These are phyloP conservation scores for Podaxis sp. DNA, from an alignment of 768 basidiomycete genomes.

Conservation along the genomic window DNA sequence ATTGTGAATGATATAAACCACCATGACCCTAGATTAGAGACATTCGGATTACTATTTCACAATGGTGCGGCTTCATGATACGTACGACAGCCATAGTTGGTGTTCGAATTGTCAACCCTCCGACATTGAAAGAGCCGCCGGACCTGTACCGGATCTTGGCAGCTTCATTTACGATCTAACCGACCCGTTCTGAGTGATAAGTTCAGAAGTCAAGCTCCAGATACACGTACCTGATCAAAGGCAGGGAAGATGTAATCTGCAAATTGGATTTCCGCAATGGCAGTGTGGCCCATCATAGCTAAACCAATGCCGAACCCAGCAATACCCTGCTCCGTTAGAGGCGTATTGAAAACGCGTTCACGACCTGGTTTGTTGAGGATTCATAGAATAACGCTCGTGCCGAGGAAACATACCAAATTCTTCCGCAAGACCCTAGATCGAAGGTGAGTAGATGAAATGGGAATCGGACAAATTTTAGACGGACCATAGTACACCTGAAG, in stretches of 20 bases:
- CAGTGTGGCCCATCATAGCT: slow-evolving; percentile 90
- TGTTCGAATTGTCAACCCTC: slow-evolving; percentile 76
- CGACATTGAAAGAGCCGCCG: slow-evolving; percentile 80
- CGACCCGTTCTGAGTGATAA: neutral
- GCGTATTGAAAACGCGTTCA: slow-evolving; percentile 95
- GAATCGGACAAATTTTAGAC: slow-evolving; percentile 18
- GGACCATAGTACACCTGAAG: slow-evolving; percentile 89
- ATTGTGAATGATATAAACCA: slow-evolving; percentile 92
- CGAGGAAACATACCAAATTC: slow-evolving; percentile 69
- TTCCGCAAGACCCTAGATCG: slow-evolving; percentile 77
- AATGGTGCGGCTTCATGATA: slow-evolving; percentile 21
- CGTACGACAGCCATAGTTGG: slow-evolving; percentile 87
- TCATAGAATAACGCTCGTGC: neutral
- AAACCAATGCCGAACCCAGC: slow-evolving; percentile 93
- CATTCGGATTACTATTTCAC: neutral
- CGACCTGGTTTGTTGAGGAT: slow-evolving; percentile 47
- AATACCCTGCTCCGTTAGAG: slow-evolving; percentile 90
- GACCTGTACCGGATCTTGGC: slow-evolving; percentile 92
- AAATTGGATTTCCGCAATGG: slow-evolving; percentile 93
- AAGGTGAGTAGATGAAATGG: slow-evolving; percentile 2
- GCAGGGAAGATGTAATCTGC: slow-evolving; percentile 92
- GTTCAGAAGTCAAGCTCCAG: slow-evolving; percentile 3
- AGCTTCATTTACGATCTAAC: slow-evolving; percentile 89
- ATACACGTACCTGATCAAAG: slow-evolving; percentile 74
- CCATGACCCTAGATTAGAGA: slow-evolving; percentile 59